Evolutionary conservation across 768 basidiomycete genomes (phyloP).

Genomic region (Holtermannia corniformis): DNA sequence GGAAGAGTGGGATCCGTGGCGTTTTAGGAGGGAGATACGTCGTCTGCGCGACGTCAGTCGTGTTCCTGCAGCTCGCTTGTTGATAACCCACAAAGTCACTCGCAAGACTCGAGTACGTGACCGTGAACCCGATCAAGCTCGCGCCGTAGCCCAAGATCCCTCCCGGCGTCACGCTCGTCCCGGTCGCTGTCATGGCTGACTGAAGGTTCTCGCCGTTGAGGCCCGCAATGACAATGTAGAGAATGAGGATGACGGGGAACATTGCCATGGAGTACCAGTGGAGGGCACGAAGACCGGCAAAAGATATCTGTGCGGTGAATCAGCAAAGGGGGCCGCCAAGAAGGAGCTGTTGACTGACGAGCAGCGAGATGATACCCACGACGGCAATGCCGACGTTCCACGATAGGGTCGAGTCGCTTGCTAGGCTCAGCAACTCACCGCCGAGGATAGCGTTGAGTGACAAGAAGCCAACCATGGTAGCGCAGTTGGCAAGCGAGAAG

Average conservation of each 20-base stretch:
- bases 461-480: conserved; percentile 56
- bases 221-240: conserved; percentile 33
- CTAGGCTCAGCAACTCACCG: conserved; percentile 56
- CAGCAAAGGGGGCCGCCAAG: not conserved
- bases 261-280: conserved; percentile 35
- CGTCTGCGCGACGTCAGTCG: conserved; percentile 12
- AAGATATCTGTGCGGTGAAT: conserved; percentile 30
- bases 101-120: conserved; percentile 34
- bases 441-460: conserved; percentile 61
- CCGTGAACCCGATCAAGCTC: conserved; percentile 39
- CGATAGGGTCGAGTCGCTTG: conserved; percentile 48
- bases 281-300: conserved; percentile 36
- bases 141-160: conserved; percentile 35
- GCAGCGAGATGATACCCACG: conserved; percentile 34
- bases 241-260: conserved; percentile 36
- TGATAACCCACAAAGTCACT: conserved; percentile 35
- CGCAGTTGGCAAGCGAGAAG: conserved; percentile 48
- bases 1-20: conserved; percentile 24
- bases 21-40: conserved; percentile 32
- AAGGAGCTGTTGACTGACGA: conserved; percentile 17
- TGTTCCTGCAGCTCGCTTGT: not conserved
- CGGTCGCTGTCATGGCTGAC: conserved; percentile 1
- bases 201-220: conserved; percentile 25
- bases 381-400: conserved; percentile 48
- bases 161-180: conserved; percentile 16